Evolutionary conservation across 192 early-diverging fungal species (phyloP), one percentile per base, ranked within the genome.

Genomic region (Podochytrium sp.): DNA sequence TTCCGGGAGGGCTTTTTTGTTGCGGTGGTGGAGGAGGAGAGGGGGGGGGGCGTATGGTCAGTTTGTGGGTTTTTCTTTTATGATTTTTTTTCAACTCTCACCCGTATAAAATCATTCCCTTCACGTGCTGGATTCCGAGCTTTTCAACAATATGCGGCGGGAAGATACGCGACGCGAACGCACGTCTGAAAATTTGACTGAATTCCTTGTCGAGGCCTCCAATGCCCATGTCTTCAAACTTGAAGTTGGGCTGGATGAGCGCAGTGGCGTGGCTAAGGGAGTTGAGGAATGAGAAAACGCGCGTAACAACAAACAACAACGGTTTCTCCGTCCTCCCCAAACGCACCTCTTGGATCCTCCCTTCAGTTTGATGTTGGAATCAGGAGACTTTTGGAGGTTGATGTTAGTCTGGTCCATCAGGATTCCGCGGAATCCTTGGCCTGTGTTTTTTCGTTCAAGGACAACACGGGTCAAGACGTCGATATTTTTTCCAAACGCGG

Each of bases 1-100:
- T 99, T 63, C 97, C 96, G 0, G 97, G 96, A 39, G 97, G 96
- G 23, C 96, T n/a, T n/a, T n/a, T n/a, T n/a, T n/a, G n/a, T 95
- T 25, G 30, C 55, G 29, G 29, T 57, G 55, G 29, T 20, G 2
- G 10, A 27, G 1, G 29, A 20, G 55, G 20, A 12, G 30, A 79
- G 91, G 94, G 20, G 83, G 68, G 16, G 83, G 55, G 35, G 83
- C 56, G 64, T 78, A 14, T 12, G 25, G 23, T 7, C 14, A 60
- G n/a, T n/a, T n/a, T n/a, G n/a, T n/a, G n/a, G n/a, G n/a, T n/a
- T n/a, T n/a, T n/a, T n/a, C n/a, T n/a, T n/a, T n/a, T n/a, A n/a
- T n/a, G n/a, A n/a, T n/a, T n/a, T 32, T 2, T 60, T n/a, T 64
- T 29, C 58, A 27, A n/a, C 1, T 0, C 60, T 55, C 33, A 73